phyloP scores from a whole-genome alignment of 257 asterid genomes.

The Buddleja alternifolia region DNA sequence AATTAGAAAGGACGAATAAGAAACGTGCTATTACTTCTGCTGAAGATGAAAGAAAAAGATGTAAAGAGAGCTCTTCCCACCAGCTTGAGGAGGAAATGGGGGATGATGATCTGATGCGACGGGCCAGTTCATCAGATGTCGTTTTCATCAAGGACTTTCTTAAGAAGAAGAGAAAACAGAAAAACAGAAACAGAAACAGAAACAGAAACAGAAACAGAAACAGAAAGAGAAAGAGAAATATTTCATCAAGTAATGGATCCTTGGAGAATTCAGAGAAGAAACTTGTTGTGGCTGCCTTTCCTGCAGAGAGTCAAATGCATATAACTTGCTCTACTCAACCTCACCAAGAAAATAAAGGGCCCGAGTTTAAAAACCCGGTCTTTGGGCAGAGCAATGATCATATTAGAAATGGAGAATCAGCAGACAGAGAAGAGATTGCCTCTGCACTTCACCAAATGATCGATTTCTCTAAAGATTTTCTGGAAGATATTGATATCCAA shows the following conservation, averaged over 20 bases:
- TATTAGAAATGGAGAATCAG: slow-evolving; percentile 7
- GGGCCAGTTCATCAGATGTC: slow-evolving; percentile 1
- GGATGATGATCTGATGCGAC: slow-evolving; percentile 12
- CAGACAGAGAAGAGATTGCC: slow-evolving; percentile 2
- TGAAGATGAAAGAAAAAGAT: slow-evolving; percentile 6
- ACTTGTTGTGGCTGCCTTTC: neutral
- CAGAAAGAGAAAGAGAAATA: no score
- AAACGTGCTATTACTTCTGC: slow-evolving; percentile 15
- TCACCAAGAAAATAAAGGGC: slow-evolving; percentile 1
- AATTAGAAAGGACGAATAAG: neutral
- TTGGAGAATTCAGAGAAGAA: slow-evolving; percentile 16
- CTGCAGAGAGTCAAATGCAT: neutral
- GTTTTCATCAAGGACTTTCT: slow-evolving; percentile 9
- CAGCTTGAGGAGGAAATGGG: slow-evolving; percentile 17
- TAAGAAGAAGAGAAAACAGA: slow-evolving; percentile 23
- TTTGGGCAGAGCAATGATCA: neutral
- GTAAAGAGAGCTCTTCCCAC: neutral
- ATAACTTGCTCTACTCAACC: neutral
- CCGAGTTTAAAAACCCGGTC: slow-evolving; percentile 1
- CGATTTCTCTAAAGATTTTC: slow-evolving; percentile 21
- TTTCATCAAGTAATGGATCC: slow-evolving; percentile 8
- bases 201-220: no score
- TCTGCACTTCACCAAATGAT: neutral
- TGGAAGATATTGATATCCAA: slow-evolving; percentile 19
- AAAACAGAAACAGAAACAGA: no score